phyloP scores from a whole-genome alignment of 1,284 basidiomycete genomes.

The Cryptococcus neoformans region DNA sequence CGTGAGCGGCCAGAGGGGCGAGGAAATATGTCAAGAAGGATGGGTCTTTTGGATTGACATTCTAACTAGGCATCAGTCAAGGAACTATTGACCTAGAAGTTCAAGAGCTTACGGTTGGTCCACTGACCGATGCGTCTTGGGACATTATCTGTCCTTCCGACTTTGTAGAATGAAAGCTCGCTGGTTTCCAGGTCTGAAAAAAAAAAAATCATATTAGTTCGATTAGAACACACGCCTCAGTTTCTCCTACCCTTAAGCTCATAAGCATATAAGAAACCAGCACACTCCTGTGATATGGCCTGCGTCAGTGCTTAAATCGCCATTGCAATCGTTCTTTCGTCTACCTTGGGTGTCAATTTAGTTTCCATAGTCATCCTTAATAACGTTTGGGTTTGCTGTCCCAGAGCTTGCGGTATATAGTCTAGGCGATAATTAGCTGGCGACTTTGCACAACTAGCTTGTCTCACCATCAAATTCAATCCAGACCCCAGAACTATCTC shows the following conservation, averaged over 20 bases:
- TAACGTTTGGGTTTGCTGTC: constrained; percentile 47
- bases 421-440: constrained; percentile 16
- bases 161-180: constrained; percentile 40
- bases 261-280: constrained; percentile 48
- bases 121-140: constrained; percentile 47
- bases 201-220: not conserved
- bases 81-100: not conserved
- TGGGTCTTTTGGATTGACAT: constrained; percentile 43
- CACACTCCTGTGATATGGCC: constrained; percentile 28
- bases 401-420: constrained; percentile 40
- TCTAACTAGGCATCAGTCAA: constrained; percentile 13
- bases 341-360: constrained; percentile 36
- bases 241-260: constrained; percentile 38
- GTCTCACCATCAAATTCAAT: constrained; percentile 41
- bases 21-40: constrained; percentile 46
- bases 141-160: constrained; percentile 48
- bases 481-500: constrained; percentile 27
- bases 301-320: no score
- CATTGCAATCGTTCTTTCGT: not conserved
- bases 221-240: not conserved
- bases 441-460: not conserved
- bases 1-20: constrained; percentile 8
- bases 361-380: constrained; percentile 48
- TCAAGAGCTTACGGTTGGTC: constrained; percentile 35
- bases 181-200: constrained; percentile 29